These are phyloP conservation scores for Dryadomyces sulphureus DNA, from an alignment of 2,329 filamentous ascomycete species.

Conservation along the genomic window DNA sequence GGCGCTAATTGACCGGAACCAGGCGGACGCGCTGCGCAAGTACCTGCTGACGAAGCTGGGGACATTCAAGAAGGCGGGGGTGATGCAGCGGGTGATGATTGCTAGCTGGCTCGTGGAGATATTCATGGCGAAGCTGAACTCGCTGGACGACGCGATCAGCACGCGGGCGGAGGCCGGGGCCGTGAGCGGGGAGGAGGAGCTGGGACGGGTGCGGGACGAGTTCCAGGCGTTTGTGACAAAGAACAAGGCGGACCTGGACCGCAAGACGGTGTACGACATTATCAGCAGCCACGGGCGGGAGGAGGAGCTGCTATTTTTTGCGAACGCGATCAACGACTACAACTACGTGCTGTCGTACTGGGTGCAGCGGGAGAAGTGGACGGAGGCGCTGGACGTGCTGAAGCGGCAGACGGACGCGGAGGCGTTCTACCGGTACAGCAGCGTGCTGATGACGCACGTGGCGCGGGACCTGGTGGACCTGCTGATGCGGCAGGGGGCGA, in stretches of 20 bases:
- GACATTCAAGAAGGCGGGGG: constrained; percentile 63
- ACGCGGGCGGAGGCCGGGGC: constrained; percentile 73
- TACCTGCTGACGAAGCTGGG: constrained; percentile 77
- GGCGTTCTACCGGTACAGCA: constrained; percentile 93
- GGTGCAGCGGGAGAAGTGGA: constrained; percentile 90
- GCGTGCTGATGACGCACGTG: constrained; percentile 84
- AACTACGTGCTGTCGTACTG: constrained; percentile 94
- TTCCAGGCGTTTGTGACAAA: constrained; percentile 78
- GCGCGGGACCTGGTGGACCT: constrained; percentile 85
- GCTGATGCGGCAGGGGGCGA: constrained; percentile 73
- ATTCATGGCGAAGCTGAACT: constrained; percentile 94
- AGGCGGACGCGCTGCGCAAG: constrained; percentile 79
- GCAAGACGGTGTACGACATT: constrained; percentile 86
- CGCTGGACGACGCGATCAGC: constrained; percentile 83
- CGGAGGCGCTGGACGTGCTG: constrained; percentile 70
- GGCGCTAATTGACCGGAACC: constrained; percentile 74
- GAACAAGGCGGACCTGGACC: constrained; percentile 77
- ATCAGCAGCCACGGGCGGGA: constrained; percentile 92
- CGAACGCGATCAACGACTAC: constrained; percentile 76
- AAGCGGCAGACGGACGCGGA: constrained; percentile 87
- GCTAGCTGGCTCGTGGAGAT: constrained; percentile 90
- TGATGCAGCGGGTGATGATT: constrained; percentile 93
- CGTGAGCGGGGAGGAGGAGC: constrained; percentile 43
- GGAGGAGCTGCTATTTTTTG: constrained; percentile 82
- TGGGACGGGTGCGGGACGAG: constrained; percentile 57